phyloP scores from a whole-genome alignment of 306 rosid genomes.

The Prunus salicina region DNA sequence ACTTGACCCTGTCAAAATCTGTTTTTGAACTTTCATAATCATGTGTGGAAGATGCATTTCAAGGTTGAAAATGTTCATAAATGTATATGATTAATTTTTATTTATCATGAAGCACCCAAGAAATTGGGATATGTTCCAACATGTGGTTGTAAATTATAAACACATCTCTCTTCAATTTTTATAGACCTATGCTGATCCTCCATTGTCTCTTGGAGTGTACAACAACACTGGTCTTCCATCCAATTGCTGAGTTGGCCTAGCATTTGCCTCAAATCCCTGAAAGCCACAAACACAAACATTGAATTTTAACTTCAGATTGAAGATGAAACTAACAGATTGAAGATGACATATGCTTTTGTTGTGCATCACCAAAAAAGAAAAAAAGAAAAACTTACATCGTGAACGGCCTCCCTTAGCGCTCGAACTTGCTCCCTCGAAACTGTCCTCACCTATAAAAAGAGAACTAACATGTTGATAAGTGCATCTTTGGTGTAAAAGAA shows the following conservation, averaged over 20 bases:
- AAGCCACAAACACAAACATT: background rate
- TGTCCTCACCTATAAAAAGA: constrained; percentile 50
- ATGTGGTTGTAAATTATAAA: background rate
- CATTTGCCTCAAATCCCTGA: constrained; percentile 56
- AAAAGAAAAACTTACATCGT: constrained; percentile 43
- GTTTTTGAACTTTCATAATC: too few relatives aligned
- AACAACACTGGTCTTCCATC: constrained; percentile 46
- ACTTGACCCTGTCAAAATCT: too few relatives aligned
- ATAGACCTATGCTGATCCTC: constrained; percentile 9
- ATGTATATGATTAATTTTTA: too few relatives aligned
- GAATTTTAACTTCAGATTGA: background rate
- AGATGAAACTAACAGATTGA: too few relatives aligned
- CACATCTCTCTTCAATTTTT: background rate
- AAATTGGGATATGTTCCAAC: background rate
- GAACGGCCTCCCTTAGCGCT: constrained; percentile 47
- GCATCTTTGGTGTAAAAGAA: background rate
- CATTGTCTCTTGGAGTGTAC: constrained; percentile 22
- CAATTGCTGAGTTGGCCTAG: constrained; percentile 58
- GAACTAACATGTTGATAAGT: background rate
- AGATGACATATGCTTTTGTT: background rate
- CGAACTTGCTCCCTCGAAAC: constrained; percentile 58
- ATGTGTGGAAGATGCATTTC: too few relatives aligned
- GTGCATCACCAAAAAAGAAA: background rate
- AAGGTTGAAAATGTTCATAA: too few relatives aligned
- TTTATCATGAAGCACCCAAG: background rate